A percentile compares a stretch with the other conserved stretches of the same genome.
Conservation (phyloP, 2,329 filamentous ascomycete species). For the Tothia fuscella region DNA sequence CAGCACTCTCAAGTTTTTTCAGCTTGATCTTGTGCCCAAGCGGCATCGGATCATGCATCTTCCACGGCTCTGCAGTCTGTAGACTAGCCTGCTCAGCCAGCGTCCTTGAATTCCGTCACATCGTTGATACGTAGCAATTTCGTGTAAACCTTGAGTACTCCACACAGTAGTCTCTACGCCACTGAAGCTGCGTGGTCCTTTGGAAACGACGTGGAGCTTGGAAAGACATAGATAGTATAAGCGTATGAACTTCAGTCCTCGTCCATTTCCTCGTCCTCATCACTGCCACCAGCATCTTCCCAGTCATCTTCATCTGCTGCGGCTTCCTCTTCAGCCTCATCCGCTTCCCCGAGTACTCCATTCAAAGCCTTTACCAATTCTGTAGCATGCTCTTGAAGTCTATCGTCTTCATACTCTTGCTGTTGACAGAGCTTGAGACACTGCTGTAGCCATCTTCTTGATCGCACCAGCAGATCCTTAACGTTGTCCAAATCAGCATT, state of each 20-base stretch:
- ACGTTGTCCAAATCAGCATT: conserved; percentile 28
- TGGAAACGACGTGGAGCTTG: no score
- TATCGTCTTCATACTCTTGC: conserved; percentile 76
- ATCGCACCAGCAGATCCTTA: conserved; percentile 55
- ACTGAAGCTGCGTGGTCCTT: no score
- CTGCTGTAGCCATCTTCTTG: conserved; percentile 71
- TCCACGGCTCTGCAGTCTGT: no score
- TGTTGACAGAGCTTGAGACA: conserved; percentile 66
- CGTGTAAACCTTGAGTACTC: no score
- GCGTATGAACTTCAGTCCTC: background rate
- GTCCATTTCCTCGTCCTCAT: conserved; percentile 19
- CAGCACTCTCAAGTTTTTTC: no score
- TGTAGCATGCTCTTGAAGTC: conserved; percentile 60
- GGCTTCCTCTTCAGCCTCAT: conserved; percentile 26
- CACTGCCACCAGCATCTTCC: conserved; percentile 20
- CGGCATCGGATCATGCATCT: no score
- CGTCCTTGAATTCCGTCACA: no score
- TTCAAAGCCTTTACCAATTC: conserved; percentile 50
- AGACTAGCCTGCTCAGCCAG: no score
- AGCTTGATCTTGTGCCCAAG: no score
- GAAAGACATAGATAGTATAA: no score
- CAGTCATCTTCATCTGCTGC: conserved; percentile 25
- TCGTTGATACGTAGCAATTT: no score
- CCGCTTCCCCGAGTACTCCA: conserved; percentile 30
- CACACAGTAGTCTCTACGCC: no score